Base-by-base conservation (phyloP, 2,329 filamentous ascomycete genomes). In the Xylariaceae sp. region DNA sequence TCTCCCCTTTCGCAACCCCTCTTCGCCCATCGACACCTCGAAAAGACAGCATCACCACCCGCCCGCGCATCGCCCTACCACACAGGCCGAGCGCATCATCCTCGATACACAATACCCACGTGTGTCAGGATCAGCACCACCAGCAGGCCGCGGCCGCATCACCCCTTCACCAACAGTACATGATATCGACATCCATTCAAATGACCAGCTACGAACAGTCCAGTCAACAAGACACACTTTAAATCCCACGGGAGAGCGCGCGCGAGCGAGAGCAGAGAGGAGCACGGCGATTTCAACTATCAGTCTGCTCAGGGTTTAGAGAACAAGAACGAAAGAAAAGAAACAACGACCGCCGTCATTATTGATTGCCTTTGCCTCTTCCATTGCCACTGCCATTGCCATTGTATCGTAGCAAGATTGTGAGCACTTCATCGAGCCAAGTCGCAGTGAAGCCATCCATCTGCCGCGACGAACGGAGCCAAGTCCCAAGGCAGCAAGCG, bases 221-320 rank as follows among this genome's bases (percentile, higher is more conserved):
- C 57, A 75, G 75, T 76, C 75, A 75, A 71, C 72, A 72, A 75
- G 78, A 77, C 80, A 84, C 81, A 77, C 82, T 85, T 85, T 86
- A 81, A 85, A 81, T 71, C 77, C 75, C 75, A 83, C 81, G 82
- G 79, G 79, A 82, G 75, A 74, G 77, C 61, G 63, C 76, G 76
- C 74, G 62, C 76, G 77, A 73, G 77, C 75, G 77, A 80, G 78
- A 27, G 22, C 22, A 27, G 71, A 52, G 77, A 81, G 77, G 68
- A 72, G 71, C 57, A 66, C 72, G 71, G 69, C 75, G 76, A 79
- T 80, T 74, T 81, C 78, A 80, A 81, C 75, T 71, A 79, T 81
- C 76, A 72, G 75, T 71, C 74, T 74, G 70, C 31, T 67, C 69
- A 65, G 66, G 65, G 58, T 59, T 52, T 27, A 36, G 15, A 15